Conservation (phyloP, 1,284 basidiomycete genomes). For the Agroathelia rolfsii region DNA sequence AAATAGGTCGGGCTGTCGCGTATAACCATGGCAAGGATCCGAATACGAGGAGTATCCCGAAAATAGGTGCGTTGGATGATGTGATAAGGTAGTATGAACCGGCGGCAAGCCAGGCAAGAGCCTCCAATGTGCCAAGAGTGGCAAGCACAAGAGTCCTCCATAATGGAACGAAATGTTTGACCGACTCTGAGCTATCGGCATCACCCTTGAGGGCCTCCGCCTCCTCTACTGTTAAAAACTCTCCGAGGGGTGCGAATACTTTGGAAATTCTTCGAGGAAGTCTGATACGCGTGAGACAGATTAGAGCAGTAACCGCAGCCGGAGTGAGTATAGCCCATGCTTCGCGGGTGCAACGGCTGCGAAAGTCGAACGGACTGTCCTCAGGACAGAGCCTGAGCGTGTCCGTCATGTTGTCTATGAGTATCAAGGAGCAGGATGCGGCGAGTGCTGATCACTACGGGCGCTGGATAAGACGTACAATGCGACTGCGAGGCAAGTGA, state of each 20-base stretch:
- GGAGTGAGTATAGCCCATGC: slow-evolving; percentile 49
- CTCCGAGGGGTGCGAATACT: slow-evolving; percentile 34
- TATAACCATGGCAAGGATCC: slow-evolving; percentile 38
- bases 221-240: slow-evolving; percentile 47
- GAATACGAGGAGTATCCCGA: slow-evolving; percentile 21
- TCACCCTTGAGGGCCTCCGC: slow-evolving; percentile 49
- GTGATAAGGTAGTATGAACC: slow-evolving; percentile 27
- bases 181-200: slow-evolving; percentile 12
- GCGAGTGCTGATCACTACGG: too few relatives aligned
- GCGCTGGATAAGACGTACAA: too few relatives aligned
- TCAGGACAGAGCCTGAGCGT: slow-evolving; percentile 21
- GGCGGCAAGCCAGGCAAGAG: slow-evolving; percentile 32
- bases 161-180: slow-evolving; percentile 26
- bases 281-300: too few relatives aligned
- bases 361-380: slow-evolving; percentile 32
- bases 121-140: slow-evolving; percentile 34
- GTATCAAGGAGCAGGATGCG: too few relatives aligned
- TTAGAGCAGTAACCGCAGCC: slow-evolving; percentile 32
- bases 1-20: slow-evolving; percentile 29
- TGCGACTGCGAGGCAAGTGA: too few relatives aligned
- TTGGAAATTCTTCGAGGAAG: too few relatives aligned
- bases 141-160: slow-evolving; percentile 50
- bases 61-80: slow-evolving; percentile 14
- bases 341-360: slow-evolving; percentile 40
- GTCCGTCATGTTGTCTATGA: too few relatives aligned